A percentile compares a stretch with the other conserved stretches of the same genome.
phyloP scores from a whole-genome alignment of 1,139 yeast species.

The Diutina mesorugosa region DNA sequence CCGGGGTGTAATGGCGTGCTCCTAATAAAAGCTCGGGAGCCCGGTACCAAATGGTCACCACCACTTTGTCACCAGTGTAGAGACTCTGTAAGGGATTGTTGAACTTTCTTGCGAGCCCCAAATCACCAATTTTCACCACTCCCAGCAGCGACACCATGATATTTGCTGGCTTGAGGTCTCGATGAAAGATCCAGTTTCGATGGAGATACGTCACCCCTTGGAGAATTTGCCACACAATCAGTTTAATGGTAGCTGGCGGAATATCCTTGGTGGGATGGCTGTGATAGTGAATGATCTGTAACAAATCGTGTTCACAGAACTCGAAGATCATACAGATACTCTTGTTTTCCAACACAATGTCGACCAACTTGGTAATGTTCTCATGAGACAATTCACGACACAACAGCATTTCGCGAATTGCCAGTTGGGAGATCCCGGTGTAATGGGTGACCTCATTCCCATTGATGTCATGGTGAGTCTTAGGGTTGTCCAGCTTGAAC shows the following conservation, averaged over 20 bases:
- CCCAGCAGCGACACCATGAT: slow-evolving; percentile 91
- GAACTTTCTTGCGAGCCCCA: slow-evolving; percentile 87
- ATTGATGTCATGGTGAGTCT: slow-evolving; percentile 26
- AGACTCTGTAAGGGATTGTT: slow-evolving; percentile 81
- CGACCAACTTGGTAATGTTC: slow-evolving; percentile 69
- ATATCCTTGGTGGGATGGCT: slow-evolving; percentile 76
- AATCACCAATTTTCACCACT: slow-evolving; percentile 86
- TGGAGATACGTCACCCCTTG: slow-evolving; percentile 88
- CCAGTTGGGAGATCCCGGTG: slow-evolving; percentile 93
- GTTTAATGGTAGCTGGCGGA: slow-evolving; percentile 65
- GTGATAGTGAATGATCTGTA: slow-evolving; percentile 89
- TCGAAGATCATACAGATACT: slow-evolving; percentile 92
- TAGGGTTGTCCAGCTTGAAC: slow-evolving; percentile 83
- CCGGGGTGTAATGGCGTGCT: slow-evolving; percentile 88
- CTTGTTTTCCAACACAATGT: slow-evolving; percentile 81
- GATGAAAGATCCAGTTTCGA: slow-evolving; percentile 90
- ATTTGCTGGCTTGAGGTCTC: slow-evolving; percentile 95
- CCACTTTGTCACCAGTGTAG: slow-evolving; percentile 92
- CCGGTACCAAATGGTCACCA: slow-evolving; percentile 95
- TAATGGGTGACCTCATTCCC: slow-evolving; percentile 78
- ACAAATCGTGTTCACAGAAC: slow-evolving; percentile 87
- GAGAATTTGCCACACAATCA: slow-evolving; percentile 81
- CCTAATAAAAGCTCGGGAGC: slow-evolving; percentile 91
- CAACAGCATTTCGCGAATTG: slow-evolving; percentile 90
- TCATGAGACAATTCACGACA: slow-evolving; percentile 78